Evolutionary conservation across 805 yeast genomes (phyloP).

Genomic region (Candida parachauliodes): DNA sequence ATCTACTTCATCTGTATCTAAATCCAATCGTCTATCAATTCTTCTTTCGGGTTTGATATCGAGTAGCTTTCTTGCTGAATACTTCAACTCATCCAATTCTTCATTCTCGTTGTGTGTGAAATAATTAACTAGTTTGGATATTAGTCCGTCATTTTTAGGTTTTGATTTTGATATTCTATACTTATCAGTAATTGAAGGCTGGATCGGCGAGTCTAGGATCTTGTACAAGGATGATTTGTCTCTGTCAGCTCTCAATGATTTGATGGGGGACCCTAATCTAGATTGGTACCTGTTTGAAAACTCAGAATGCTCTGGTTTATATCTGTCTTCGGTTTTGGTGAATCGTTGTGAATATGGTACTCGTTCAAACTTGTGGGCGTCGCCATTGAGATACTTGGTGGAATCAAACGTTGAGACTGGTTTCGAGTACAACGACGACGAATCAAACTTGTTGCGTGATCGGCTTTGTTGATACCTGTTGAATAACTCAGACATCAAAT

Average conservation of each 20-base stretch:
- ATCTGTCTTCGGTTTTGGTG: not conserved
- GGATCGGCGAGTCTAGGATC: constrained; percentile 5
- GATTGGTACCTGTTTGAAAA: not conserved
- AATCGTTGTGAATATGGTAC: constrained; percentile 1
- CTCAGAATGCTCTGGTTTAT: not conserved
- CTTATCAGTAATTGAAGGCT: not conserved
- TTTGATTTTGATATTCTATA: constrained; percentile 6
- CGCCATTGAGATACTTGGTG: not conserved
- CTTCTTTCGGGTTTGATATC: constrained; percentile 12
- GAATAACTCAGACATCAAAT: constrained; percentile 7
- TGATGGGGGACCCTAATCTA: constrained; percentile 5
- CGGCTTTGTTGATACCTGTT: constrained; percentile 5
- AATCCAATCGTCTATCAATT: constrained; percentile 12
- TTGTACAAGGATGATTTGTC: constrained; percentile 6
- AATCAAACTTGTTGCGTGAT: not conserved
- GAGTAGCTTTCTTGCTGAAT: constrained; percentile 15
- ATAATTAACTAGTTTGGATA: constrained; percentile 9
- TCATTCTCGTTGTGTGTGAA: constrained; percentile 13
- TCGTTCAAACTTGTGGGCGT: not conserved
- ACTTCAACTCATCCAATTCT: constrained; percentile 14
- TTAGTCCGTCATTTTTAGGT: constrained; percentile 5
- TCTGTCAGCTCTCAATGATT: not conserved
- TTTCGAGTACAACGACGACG: not conserved
- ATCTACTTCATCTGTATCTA: constrained; percentile 7
- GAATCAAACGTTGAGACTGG: not conserved